Evolutionary conservation across 1,284 basidiomycete species (phyloP).

Genomic region (Porogramme epimiltina): DNA sequence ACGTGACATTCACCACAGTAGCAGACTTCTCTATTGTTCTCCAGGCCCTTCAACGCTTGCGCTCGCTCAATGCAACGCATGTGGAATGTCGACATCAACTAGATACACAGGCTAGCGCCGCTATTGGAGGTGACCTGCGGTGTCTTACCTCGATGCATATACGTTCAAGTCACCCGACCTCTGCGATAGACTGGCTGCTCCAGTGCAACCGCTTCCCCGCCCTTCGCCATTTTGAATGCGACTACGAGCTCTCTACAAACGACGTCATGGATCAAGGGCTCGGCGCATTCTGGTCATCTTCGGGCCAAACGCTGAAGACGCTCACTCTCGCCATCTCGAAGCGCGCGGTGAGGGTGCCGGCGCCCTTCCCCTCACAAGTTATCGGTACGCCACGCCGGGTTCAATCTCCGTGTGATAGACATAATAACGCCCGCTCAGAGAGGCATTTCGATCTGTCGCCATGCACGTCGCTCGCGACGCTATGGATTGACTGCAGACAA

Average conservation of each 20-base stretch:
- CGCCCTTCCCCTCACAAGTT: background rate
- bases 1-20: slow-evolving; percentile 15
- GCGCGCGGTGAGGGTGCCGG: background rate
- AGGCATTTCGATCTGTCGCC: slow-evolving; percentile 12
- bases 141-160: slow-evolving; percentile 6
- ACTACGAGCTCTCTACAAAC: slow-evolving; percentile 8
- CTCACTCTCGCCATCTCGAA: slow-evolving; percentile 14
- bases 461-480: slow-evolving; percentile 6
- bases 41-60: slow-evolving; percentile 3
- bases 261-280: slow-evolving; percentile 4
- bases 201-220: slow-evolving; percentile 6
- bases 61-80: slow-evolving; percentile 3
- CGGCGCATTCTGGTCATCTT: slow-evolving; percentile 9
- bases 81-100: slow-evolving; percentile 14
- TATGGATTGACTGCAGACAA: slow-evolving; percentile 15
- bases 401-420: background rate
- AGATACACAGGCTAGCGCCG: background rate
- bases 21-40: slow-evolving; percentile 17
- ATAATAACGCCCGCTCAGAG: background rate
- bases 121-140: slow-evolving; percentile 5
- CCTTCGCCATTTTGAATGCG: slow-evolving; percentile 3
- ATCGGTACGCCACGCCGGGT: slow-evolving; percentile 9
- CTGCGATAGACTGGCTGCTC: slow-evolving; percentile 12
- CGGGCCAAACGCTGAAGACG: slow-evolving; percentile 9
- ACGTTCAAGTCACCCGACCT: slow-evolving; percentile 4